Percentiles rank a stretch among this genome's conserved stretches.
Conservation (phyloP, 2,329 filamentous ascomycete genomes). For the Penicillium olsonii region DNA sequence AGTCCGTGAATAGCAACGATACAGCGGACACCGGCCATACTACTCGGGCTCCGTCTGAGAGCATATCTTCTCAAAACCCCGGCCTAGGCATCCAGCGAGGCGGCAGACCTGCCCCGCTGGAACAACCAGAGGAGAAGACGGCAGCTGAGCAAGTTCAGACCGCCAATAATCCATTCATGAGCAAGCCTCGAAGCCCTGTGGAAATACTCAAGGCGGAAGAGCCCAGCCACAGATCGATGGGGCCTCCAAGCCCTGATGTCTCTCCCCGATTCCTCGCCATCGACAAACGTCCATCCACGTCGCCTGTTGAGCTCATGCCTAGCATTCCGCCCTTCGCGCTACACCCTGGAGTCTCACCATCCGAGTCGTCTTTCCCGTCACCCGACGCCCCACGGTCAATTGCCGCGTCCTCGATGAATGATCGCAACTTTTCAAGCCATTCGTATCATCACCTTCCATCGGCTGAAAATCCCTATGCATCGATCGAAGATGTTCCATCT, state of each 20-base stretch:
- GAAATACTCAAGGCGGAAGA: constrained; percentile 35
- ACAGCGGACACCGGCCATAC: constrained; percentile 28
- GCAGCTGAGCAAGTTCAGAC: constrained; percentile 16
- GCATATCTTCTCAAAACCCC: constrained; percentile 14
- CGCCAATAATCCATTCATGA: constrained; percentile 23
- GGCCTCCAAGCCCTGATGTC: constrained; percentile 36
- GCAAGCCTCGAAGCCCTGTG: constrained; percentile 27
- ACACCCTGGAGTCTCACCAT: constrained; percentile 38
- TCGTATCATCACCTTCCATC: constrained; percentile 39
- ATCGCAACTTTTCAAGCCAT: constrained; percentile 40
- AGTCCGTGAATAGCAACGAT: constrained; percentile 27
- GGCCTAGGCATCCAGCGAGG: constrained; percentile 34
- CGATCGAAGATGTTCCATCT: constrained; percentile 52
- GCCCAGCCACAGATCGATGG: constrained; percentile 22
- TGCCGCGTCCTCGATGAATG: constrained; percentile 44
- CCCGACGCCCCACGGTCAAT: constrained; percentile 47
- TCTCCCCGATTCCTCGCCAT: constrained; percentile 39
- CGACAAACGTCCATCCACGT: constrained; percentile 45
- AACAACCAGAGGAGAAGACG: constrained; percentile 6
- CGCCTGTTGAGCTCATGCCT: constrained; percentile 42
- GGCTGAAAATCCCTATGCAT: constrained; percentile 44
- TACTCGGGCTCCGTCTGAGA: constrained; percentile 21
- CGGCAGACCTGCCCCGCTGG: constrained; percentile 5
- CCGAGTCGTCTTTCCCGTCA: constrained; percentile 48
- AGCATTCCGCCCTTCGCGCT: constrained; percentile 44